phyloP scores from a whole-genome alignment of 2,329 filamentous ascomycete genomes.

The Ophiostoma ulmi region DNA sequence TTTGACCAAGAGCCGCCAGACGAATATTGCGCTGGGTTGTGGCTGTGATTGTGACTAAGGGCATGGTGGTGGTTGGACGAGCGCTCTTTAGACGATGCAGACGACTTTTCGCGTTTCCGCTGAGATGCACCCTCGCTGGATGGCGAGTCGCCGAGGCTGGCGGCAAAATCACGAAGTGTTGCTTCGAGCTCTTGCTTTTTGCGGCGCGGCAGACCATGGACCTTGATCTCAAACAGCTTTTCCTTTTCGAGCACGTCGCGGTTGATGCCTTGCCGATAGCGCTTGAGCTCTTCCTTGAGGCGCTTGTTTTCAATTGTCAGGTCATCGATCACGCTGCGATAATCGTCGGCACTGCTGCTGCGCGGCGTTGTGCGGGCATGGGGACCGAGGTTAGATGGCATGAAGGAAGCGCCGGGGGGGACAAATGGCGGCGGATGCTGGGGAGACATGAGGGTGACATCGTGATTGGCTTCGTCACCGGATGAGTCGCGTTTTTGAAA shows the following conservation, averaged over 20 bases:
- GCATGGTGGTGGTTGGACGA: conserved; percentile 22
- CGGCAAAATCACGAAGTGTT: conserved; percentile 64
- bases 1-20: conserved; percentile 44
- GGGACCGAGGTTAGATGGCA: conserved; percentile 9
- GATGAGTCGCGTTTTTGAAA: conserved; percentile 52
- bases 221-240: conserved; percentile 76
- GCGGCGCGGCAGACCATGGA: conserved; percentile 64
- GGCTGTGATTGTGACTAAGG: background rate
- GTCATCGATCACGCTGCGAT: conserved; percentile 79
- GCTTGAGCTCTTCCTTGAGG: conserved; percentile 66
- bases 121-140: conserved; percentile 40
- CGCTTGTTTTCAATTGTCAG: conserved; percentile 78
- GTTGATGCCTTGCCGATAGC: conserved; percentile 59
- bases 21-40: conserved; percentile 34
- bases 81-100: conserved; percentile 31
- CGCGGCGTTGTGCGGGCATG: conserved; percentile 29
- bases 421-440: conserved; percentile 23
- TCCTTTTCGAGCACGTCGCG: conserved; percentile 65
- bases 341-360: conserved; percentile 68
- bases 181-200: conserved; percentile 75
- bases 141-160: conserved; percentile 48
- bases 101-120: conserved; percentile 41
- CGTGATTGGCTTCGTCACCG: conserved; percentile 36
- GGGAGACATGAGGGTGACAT: conserved; percentile 29
- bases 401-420: conserved; percentile 12